phyloP scores from a whole-genome alignment of 257 asterid genomes.

The Przewalskia tangutica region DNA sequence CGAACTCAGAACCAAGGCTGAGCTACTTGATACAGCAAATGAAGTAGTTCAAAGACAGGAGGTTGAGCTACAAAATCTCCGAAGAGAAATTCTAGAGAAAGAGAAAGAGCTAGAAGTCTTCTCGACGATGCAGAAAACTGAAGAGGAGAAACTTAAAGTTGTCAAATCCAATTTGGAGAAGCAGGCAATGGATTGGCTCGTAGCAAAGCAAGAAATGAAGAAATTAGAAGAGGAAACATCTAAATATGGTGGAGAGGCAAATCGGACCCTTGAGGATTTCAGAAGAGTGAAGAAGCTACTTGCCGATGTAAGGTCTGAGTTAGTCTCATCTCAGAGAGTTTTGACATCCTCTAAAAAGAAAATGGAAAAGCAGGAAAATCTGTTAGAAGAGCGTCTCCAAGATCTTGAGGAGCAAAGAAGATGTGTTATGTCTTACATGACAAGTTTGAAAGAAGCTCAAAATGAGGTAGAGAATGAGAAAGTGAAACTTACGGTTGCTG shows the following conservation, averaged over 20 bases:
- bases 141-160: constrained; percentile 42
- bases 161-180: constrained; percentile 59
- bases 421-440: constrained; percentile 42
- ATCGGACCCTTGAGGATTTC: constrained; percentile 49
- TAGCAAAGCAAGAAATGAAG: constrained; percentile 56
- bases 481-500: constrained; percentile 42
- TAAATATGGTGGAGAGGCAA: constrained; percentile 45
- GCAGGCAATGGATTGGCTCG: constrained; percentile 69
- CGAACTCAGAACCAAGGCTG: constrained; percentile 50
- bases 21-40: constrained; percentile 55
- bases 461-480: constrained; percentile 65
- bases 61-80: constrained; percentile 51
- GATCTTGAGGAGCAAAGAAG: constrained; percentile 28
- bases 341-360: constrained; percentile 40
- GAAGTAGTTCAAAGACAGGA: constrained; percentile 56
- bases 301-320: constrained; percentile 49
- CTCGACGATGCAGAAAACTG: constrained; percentile 28
- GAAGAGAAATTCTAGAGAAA: constrained; percentile 42
- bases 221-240: constrained; percentile 45
- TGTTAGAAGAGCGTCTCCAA: constrained; percentile 37
- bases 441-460: constrained; percentile 54
- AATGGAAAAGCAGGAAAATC: constrained; percentile 51
- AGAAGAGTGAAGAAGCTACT: constrained; percentile 60
- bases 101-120: constrained; percentile 44
- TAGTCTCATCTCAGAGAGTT: constrained; percentile 62